Evolutionary conservation across 371 early-diverging fungal genomes (phyloP).

Genomic region (Entomophthora muscae): DNA sequence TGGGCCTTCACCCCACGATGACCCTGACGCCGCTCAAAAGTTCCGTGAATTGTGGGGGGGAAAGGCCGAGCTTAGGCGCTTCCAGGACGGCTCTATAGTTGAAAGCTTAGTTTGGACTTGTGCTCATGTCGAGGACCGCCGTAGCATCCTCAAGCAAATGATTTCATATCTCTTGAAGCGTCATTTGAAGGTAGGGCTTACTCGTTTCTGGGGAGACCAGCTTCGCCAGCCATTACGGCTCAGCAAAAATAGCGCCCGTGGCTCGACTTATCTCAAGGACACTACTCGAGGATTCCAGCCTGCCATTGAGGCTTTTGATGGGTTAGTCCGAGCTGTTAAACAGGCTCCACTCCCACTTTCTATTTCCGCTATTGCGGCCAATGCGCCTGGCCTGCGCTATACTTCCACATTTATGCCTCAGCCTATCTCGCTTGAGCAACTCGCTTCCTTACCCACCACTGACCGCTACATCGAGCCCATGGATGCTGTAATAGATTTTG

Average conservation of each 20-base stretch:
- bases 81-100: constrained; percentile 69
- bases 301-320: constrained; percentile 45
- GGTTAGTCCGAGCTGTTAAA: constrained; percentile 44
- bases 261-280: constrained; percentile 26
- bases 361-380: constrained; percentile 46
- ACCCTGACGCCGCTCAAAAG: constrained; percentile 32
- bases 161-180: constrained; percentile 45
- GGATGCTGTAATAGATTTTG: constrained; percentile 67
- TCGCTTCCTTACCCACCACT: constrained; percentile 22
- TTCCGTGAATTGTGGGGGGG: constrained; percentile 74
- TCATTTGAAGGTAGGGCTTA: constrained; percentile 32
- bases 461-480: constrained; percentile 48
- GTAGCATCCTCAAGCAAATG: constrained; percentile 65
- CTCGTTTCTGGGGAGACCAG: constrained; percentile 49
- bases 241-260: constrained; percentile 23
- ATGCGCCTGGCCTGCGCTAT: constrained; percentile 48
- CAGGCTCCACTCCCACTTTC: constrained; percentile 55
- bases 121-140: constrained; percentile 38
- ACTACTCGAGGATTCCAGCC: constrained; percentile 42
- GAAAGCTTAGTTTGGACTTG: constrained; percentile 67
- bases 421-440: constrained; percentile 30
- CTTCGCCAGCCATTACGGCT: constrained; percentile 32
- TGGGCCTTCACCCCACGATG: constrained; percentile 51
- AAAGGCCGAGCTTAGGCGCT: constrained; percentile 65
- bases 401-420: constrained; percentile 61